These are phyloP conservation scores for Phaeolepiota aurea DNA, from an alignment of 768 basidiomycete genomes.

Conservation along the genomic window DNA sequence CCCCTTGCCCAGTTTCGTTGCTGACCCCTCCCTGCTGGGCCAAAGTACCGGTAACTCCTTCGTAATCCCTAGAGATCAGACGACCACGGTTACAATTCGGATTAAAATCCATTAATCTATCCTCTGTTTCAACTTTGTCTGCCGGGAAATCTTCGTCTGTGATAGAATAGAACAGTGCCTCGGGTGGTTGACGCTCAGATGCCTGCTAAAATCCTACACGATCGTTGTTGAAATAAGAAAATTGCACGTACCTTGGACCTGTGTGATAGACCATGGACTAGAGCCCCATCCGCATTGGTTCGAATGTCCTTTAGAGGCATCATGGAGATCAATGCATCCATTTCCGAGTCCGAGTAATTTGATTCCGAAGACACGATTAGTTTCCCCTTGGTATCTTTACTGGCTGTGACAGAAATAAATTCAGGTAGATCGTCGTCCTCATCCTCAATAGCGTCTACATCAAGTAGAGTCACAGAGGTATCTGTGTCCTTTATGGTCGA, in stretches of 20 bases:
- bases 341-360: slow-evolving; percentile 29
- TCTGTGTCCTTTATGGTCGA: slow-evolving; percentile 25
- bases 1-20: slow-evolving; percentile 10
- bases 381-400: slow-evolving; percentile 7
- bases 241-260: no score
- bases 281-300: not conserved
- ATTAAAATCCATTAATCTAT: no score
- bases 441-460: slow-evolving; percentile 14
- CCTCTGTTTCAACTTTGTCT: no score
- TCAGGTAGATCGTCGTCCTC: slow-evolving; percentile 40
- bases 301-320: slow-evolving; percentile 22
- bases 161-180: no score
- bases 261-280: not conserved
- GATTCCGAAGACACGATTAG: slow-evolving; percentile 17
- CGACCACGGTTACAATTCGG: no score
- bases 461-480: slow-evolving; percentile 10
- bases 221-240: no score
- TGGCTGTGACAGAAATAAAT: slow-evolving; percentile 15
- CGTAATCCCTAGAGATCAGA: no score
- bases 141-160: no score
- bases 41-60: no score
- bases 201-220: no score
- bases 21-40: not conserved
- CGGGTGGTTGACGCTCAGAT: no score
- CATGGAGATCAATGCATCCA: slow-evolving; percentile 33